Evolutionary conservation across 306 rosid species (phyloP).

Genomic region (Lotus japonicus): DNA sequence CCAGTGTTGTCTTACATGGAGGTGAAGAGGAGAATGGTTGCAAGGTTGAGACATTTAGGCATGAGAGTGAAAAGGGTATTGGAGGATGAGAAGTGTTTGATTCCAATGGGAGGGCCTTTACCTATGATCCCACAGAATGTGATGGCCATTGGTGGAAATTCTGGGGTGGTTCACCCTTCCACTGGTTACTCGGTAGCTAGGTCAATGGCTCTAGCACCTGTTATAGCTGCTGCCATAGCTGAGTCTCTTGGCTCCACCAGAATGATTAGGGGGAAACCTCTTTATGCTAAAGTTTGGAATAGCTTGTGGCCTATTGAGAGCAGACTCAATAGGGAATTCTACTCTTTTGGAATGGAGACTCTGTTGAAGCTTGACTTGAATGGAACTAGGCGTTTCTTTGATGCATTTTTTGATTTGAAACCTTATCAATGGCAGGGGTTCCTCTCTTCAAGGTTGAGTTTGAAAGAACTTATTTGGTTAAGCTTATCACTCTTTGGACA

Average conservation of each 20-base stretch:
- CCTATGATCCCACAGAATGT: conserved; percentile 63
- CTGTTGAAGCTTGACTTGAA: conserved; percentile 73
- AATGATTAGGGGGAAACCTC: conserved; percentile 68
- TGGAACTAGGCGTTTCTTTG: conserved; percentile 62
- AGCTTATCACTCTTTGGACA: conserved; percentile 54
- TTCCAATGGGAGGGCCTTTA: conserved; percentile 93
- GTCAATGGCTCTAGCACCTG: conserved; percentile 51
- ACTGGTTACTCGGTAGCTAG: conserved; percentile 82
- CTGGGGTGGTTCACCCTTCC: conserved; percentile 83
- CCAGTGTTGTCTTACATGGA: conserved; percentile 58
- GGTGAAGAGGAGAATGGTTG: conserved; percentile 71
- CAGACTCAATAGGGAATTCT: conserved; percentile 50
- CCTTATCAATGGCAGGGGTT: conserved; percentile 80
- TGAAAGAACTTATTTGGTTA: conserved; percentile 40
- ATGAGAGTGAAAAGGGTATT: conserved; percentile 54
- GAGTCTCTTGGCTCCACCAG: conserved; percentile 75
- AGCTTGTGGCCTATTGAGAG: conserved; percentile 75
- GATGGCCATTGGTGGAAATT: conserved; percentile 69
- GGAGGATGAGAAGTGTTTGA: conserved; percentile 85
- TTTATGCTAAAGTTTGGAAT: conserved; percentile 56
- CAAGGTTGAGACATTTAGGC: conserved; percentile 76
- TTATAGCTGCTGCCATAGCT: conserved; percentile 46
- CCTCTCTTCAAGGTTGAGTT: conserved; percentile 66
- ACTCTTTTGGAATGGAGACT: conserved; percentile 87
- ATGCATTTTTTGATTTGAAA: conserved; percentile 73